Evolutionary conservation across 805 yeast genomes (phyloP).

Genomic region (Pichia paraexigua): DNA sequence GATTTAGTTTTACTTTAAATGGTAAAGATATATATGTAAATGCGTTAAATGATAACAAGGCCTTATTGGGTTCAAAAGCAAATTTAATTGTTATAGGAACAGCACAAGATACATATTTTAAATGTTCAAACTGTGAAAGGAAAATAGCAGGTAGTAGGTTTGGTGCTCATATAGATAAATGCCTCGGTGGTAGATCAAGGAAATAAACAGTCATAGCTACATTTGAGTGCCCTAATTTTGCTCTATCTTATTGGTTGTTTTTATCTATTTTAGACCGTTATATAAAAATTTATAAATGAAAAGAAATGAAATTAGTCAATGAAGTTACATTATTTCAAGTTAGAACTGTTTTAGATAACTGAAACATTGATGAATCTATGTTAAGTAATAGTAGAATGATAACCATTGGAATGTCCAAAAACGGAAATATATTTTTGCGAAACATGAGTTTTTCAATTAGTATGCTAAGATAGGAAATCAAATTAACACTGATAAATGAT

Average conservation of each 20-base stretch:
- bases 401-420: slow-evolving; percentile 5
- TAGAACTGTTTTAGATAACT: neutral
- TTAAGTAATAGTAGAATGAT: neutral
- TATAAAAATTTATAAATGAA: too few relatives aligned
- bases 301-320: too few relatives aligned
- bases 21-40: slow-evolving; percentile 27
- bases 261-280: too few relatives aligned
- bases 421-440: slow-evolving; percentile 4
- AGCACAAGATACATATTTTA: slow-evolving; percentile 44
- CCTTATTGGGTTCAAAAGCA: slow-evolving; percentile 10
- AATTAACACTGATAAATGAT: neutral
- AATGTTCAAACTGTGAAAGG: slow-evolving; percentile 74
- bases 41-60: slow-evolving; percentile 9
- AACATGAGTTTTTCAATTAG: slow-evolving; percentile 1
- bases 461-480: neutral
- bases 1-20: slow-evolving; percentile 21
- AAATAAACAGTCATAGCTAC: slow-evolving; percentile 19
- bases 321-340: too few relatives aligned
- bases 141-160: slow-evolving; percentile 86
- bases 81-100: slow-evolving; percentile 10
- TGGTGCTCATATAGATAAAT: slow-evolving; percentile 89
- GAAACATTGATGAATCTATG: neutral
- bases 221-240: neutral
- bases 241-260: neutral
- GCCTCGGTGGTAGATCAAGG: slow-evolving; percentile 65